Conservation (phyloP, 306 rosid genomes). For the Arachis hypogaea region DNA sequence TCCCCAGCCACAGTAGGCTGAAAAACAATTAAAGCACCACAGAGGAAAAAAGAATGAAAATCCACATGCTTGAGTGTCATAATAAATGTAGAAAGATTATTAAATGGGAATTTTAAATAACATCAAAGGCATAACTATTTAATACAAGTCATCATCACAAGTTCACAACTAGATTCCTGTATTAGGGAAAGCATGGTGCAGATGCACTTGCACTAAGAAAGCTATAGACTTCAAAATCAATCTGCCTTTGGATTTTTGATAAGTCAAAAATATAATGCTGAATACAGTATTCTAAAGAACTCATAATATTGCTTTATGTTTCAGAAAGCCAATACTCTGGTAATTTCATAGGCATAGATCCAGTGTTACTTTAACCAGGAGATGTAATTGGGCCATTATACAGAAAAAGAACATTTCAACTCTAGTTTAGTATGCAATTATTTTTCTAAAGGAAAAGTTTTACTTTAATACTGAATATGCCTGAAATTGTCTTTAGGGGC, state of each 20-base stretch:
- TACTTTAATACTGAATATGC: no score
- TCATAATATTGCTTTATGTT: not conserved
- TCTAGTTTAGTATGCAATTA: no score
- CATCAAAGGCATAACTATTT: slow-evolving; percentile 8
- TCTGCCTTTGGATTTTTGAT: not conserved
- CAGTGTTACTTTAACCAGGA: not conserved
- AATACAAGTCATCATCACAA: not conserved
- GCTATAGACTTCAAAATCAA: slow-evolving; percentile 8
- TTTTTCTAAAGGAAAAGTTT: no score
- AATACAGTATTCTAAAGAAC: not conserved
- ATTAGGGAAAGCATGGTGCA: not conserved
- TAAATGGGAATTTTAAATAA: slow-evolving; percentile 18
- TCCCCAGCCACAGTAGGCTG: slow-evolving; percentile 87
- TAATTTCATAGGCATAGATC: not conserved
- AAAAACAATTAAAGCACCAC: slow-evolving; percentile 27
- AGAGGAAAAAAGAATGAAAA: not conserved
- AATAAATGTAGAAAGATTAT: slow-evolving; percentile 6
- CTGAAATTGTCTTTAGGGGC: no score
- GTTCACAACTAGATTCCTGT: slow-evolving; percentile 8
- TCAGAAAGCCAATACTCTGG: not conserved
- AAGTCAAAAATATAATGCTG: not conserved
- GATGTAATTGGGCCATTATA: no score
- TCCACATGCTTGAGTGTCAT: not conserved
- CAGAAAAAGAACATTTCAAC: no score
- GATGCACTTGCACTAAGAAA: not conserved